These are phyloP conservation scores for Suillus americanus DNA, from an alignment of 768 basidiomycete genomes.

Conservation along the genomic window DNA sequence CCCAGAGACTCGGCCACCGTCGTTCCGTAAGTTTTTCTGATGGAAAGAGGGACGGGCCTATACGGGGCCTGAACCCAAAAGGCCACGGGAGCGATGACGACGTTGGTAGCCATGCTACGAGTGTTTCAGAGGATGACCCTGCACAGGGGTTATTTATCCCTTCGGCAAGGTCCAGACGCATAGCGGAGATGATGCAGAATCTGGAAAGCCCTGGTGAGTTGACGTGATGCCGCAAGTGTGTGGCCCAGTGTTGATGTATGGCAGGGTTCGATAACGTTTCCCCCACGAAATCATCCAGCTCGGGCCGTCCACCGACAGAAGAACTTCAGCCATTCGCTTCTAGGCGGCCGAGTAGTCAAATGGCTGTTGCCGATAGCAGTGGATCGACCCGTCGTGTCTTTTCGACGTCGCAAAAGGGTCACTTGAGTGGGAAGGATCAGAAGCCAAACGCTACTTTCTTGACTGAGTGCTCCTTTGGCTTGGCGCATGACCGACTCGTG, in stretches of 20 bases:
- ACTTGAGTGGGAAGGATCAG: conserved; percentile 31
- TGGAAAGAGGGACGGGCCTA: conserved; percentile 88
- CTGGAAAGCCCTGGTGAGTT: conserved; percentile 67
- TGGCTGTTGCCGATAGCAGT: conserved; percentile 20
- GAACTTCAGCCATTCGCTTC: conserved; percentile 47
- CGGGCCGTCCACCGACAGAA: conserved; percentile 42
- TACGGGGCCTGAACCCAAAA: conserved; percentile 52
- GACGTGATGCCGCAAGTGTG: conserved; percentile 3
- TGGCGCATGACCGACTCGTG: conserved; percentile 89
- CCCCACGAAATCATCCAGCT: conserved; percentile 54
- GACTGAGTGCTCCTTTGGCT: conserved; percentile 95
- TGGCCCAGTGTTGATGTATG: conserved; percentile 9
- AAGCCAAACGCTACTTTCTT: conserved; percentile 65
- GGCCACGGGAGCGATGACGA: conserved; percentile 40
- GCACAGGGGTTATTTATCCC: conserved; percentile 38
- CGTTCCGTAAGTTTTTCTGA: conserved; percentile 97
- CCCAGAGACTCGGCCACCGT: conserved; percentile 49
- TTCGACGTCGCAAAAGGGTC: conserved; percentile 44
- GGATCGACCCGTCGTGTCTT: conserved; percentile 40
- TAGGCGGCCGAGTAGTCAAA: conserved; percentile 39
- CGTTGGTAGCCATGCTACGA: conserved; percentile 20
- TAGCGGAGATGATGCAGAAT: conserved; percentile 75
- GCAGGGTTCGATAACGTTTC: conserved; percentile 47
- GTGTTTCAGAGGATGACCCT: conserved; percentile 16
- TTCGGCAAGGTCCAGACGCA: conserved; percentile 75